Evolutionary conservation across 495 filamentous ascomycete species (phyloP).

Genomic region (Trichoderma reesei): DNA sequence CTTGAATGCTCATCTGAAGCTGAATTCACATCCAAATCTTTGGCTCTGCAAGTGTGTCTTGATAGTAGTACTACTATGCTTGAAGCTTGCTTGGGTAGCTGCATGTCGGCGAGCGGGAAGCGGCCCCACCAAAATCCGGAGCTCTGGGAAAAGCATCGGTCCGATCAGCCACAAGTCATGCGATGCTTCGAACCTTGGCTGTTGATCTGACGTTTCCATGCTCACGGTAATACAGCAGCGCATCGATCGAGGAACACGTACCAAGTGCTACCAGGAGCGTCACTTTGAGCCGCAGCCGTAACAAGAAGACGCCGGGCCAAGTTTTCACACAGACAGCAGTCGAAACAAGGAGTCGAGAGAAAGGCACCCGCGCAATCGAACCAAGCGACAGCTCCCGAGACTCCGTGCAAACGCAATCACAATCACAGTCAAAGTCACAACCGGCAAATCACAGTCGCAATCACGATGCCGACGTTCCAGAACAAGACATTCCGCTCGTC

Average conservation of each 20-base stretch:
- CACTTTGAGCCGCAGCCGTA: no score
- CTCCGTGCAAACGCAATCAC: neutral
- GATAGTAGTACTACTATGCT: no score
- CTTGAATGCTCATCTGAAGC: no score
- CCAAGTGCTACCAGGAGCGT: no score
- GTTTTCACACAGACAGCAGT: no score
- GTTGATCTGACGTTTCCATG: no score
- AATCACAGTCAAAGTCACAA: neutral
- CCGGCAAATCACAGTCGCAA: neutral
- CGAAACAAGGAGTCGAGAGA: no score
- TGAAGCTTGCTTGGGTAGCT: neutral
- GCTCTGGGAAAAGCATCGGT: constrained; percentile 3
- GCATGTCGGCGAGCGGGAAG: neutral
- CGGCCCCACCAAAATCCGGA: constrained; percentile 4
- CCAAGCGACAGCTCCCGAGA: neutral
- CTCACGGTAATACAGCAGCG: no score
- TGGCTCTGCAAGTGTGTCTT: no score
- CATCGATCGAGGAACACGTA: no score
- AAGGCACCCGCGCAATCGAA: neutral
- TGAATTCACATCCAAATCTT: no score
- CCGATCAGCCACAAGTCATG: constrained; percentile 6
- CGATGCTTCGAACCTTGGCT: neutral
- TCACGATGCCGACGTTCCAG: constrained; percentile 61
- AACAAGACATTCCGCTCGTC: constrained; percentile 60
- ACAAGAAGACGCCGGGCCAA: no score